Percentiles rank a stretch among this genome's conserved stretches.
phyloP scores from a whole-genome alignment of 306 rosid genomes.

The Vigna angularis region DNA sequence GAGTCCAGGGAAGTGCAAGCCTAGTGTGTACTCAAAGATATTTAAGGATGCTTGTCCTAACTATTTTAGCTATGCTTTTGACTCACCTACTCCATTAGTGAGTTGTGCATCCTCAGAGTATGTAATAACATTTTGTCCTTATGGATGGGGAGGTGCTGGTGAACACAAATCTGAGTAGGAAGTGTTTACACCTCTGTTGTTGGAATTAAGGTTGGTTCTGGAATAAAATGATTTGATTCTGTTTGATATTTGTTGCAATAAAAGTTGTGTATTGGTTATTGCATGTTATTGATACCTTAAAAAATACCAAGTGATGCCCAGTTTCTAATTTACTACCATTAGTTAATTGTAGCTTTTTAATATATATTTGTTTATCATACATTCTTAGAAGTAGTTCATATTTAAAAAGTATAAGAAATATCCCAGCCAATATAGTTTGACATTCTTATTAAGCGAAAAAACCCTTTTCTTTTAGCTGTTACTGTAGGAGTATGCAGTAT shows the following conservation, averaged over 20 bases:
- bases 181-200: background rate
- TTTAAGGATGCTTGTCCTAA: constrained; percentile 83
- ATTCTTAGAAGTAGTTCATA: no score
- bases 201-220: constrained; percentile 12
- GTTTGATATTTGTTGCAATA: background rate
- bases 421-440: no score
- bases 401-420: no score
- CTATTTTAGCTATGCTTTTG: constrained; percentile 84
- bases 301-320: background rate
- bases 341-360: no score
- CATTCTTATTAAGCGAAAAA: no score
- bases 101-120: constrained; percentile 65
- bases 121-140: constrained; percentile 76
- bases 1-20: constrained; percentile 68
- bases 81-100: constrained; percentile 70
- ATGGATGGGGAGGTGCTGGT: constrained; percentile 56
- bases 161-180: constrained; percentile 41
- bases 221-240: constrained; percentile 31
- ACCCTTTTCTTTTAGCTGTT: no score
- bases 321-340: background rate
- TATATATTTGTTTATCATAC: no score
- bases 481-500: no score
- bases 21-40: constrained; percentile 72
- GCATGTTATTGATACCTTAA: background rate
- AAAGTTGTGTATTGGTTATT: constrained; percentile 2